Evolutionary conservation across 225 moss, liverwort and hornwort genomes (phyloP).

Genomic region (Antitrichia curtipendula): DNA sequence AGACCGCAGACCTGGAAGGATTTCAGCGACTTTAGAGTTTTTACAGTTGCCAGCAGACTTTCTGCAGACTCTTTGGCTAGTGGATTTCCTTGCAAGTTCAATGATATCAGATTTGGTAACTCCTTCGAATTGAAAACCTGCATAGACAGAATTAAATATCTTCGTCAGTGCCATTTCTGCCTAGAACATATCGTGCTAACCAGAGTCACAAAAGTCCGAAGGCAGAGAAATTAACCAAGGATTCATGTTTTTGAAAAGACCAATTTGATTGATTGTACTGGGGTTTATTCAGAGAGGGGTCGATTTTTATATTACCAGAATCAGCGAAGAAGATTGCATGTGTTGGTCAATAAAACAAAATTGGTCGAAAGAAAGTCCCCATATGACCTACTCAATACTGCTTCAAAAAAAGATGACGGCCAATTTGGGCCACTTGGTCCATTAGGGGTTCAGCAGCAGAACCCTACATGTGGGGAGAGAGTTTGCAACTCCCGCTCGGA

Average conservation of each 20-base stretch:
- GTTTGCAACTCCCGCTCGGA: conserved; percentile 49
- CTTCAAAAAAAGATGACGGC: not conserved
- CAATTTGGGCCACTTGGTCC: no score
- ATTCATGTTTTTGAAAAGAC: not conserved
- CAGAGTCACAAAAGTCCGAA: not conserved
- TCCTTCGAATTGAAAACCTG: conserved; percentile 60
- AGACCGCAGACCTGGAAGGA: conserved; percentile 55
- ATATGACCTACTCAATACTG: not conserved
- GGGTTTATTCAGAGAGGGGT: not conserved
- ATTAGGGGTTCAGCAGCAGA: not conserved
- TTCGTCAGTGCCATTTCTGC: not conserved
- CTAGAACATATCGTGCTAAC: not conserved
- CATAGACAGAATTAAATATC: not conserved
- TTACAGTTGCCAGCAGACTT: conserved; percentile 38
- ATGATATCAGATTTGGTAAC: conserved; percentile 44
- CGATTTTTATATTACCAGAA: not conserved
- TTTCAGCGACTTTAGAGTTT: conserved; percentile 34
- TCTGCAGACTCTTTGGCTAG: conserved; percentile 33
- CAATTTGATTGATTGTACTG: not conserved
- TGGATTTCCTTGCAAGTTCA: conserved; percentile 65
- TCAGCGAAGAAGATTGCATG: not conserved
- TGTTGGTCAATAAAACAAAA: not conserved
- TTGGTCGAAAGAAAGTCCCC: not conserved
- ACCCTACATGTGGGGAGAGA: conserved; percentile 49
- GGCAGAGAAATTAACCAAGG: not conserved